A percentile compares a stretch with the other conserved stretches of the same genome.
phyloP scores from a whole-genome alignment of 2,329 filamentous ascomycete species.

The Phialocephala subalpina region DNA sequence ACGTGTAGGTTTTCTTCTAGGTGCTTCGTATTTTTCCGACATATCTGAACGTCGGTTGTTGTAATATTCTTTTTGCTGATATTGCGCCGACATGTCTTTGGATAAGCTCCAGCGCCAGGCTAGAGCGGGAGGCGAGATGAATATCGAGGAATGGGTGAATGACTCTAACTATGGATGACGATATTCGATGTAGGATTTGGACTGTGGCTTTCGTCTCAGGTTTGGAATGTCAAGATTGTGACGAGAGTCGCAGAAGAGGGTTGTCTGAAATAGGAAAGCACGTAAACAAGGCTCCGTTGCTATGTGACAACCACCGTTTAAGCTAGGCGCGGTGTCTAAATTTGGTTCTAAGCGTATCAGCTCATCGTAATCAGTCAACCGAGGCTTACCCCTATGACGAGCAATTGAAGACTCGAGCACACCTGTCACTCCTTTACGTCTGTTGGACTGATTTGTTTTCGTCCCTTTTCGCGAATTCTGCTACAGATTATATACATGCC shows the following conservation, averaged over 20 bases:
- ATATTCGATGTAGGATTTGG: conserved; percentile 22
- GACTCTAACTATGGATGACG: conserved; percentile 24
- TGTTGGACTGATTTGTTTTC: conserved; percentile 17
- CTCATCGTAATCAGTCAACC: neutral
- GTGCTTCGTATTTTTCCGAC: conserved; percentile 42
- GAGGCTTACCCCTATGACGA: conserved; percentile 1
- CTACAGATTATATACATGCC: conserved; percentile 34
- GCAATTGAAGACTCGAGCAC: conserved; percentile 16
- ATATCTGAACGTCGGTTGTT: conserved; percentile 40
- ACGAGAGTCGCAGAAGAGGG: conserved; percentile 14
- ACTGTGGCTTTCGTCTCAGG: conserved; percentile 17
- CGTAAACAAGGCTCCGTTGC: conserved; percentile 21
- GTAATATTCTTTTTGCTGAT: conserved; percentile 42
- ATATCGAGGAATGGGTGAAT: conserved; percentile 18
- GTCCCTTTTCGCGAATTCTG: conserved; percentile 7
- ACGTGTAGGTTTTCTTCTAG: conserved; percentile 41
- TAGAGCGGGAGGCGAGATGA: conserved; percentile 13
- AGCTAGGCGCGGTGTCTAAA: neutral
- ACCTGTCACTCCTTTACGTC: conserved; percentile 36
- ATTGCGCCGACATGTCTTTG: conserved; percentile 41
- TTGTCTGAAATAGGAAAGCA: conserved; percentile 22
- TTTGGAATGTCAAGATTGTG: conserved; percentile 27
- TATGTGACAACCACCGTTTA: neutral
- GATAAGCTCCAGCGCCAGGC: conserved; percentile 13
- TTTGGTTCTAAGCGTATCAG: neutral